Evolutionary conservation across 345 rosid genomes (phyloP).

Genomic region (Camelina neglecta): DNA sequence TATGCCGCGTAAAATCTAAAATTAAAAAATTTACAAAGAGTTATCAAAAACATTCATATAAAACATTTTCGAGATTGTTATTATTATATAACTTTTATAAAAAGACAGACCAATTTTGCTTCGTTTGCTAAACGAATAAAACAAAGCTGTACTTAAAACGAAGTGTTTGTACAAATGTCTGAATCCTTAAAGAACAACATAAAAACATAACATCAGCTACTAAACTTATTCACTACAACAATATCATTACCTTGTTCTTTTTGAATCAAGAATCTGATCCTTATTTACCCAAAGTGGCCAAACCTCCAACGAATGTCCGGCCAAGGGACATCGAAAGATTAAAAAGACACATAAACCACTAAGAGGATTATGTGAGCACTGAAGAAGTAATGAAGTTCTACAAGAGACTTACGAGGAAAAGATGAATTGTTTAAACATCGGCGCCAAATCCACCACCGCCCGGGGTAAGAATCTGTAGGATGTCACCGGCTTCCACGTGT

Average conservation of each 20-base stretch:
- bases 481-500: constrained; percentile 75
- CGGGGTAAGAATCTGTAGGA: constrained; percentile 86
- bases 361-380: background rate
- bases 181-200: constrained; percentile 10
- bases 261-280: constrained; percentile 11
- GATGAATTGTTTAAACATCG: constrained; percentile 9
- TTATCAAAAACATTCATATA: no score
- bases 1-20: no score
- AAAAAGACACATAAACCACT: background rate
- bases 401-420: constrained; percentile 20
- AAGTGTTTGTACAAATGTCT: constrained; percentile 26
- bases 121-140: background rate
- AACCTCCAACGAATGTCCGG: constrained; percentile 8
- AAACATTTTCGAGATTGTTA: no score
- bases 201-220: constrained; percentile 10
- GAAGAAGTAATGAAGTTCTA: background rate
- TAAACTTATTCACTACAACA: constrained; percentile 20
- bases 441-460: constrained; percentile 94
- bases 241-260: background rate
- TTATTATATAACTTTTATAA: no score
- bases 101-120: no score
- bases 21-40: no score
- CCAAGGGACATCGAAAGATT: constrained; percentile 1
- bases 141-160: background rate
- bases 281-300: constrained; percentile 7